Evolutionary conservation across 2,329 filamentous ascomycete species (phyloP), one percentile per base, ranked within the genome.

Genomic region (Colletotrichum horii): DNA sequence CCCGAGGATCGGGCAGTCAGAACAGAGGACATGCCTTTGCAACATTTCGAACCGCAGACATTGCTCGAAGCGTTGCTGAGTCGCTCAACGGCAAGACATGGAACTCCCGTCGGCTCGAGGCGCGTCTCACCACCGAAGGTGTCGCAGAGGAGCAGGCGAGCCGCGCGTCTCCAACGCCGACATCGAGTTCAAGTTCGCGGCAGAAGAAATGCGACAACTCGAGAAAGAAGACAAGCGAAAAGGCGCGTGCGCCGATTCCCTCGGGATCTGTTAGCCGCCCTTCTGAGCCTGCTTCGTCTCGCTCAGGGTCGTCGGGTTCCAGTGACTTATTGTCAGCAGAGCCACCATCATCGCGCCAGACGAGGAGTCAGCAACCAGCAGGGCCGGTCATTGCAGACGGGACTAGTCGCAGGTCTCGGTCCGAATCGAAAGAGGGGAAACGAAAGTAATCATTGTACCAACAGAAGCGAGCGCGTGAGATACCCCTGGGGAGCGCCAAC

Each of bases 1-100:
- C 70, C 12, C 70, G 74, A 9, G 70, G 52, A 16, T 36, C 22
- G 8, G 32, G 71, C 48, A 67, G 58, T 26, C 74, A 71, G 16
- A 55, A 52, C 14, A 66, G 56, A 48, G 74, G 74, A 8, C 43
- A 66, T 15, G 70, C 70, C 9, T 76, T 73, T 60, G 74, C 61
- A 9, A 66, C 66, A 14, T 76, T 76, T 48, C 66, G 62, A 22
- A 67, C 60, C 8, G 43, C 52, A 52, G 56, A 36, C 26, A 55
- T 56, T 26, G 74, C 74, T 6, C 19, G 43, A 8, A 52, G 61
- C 22, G 61, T 66, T 11, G 43, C 58, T 15, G 61, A 76, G 6
- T 28, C 52, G 2, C 61, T 76, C 15, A 36, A 74, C 4, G 74
- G 66, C 15, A 70, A 43, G 38, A 32, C 36, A 2, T 76, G 60